These are phyloP conservation scores for Coemansia sp. DNA, from an alignment of 192 early-diverging fungal genomes.

Conservation along the genomic window DNA sequence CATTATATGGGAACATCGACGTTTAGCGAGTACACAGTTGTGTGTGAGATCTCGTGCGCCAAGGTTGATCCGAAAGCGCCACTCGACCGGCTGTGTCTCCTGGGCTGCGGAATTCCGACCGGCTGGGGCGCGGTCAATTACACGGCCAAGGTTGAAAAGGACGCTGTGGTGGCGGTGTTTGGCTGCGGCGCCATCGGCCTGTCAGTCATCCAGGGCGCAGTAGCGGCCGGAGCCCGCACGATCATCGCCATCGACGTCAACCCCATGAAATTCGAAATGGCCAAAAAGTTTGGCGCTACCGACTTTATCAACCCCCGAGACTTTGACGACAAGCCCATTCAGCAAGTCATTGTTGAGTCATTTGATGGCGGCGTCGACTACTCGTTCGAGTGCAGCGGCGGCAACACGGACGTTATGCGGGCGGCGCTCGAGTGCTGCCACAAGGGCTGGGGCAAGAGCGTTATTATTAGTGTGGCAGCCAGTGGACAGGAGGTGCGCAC, in stretches of 20 bases:
- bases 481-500: slow-evolving; percentile 91
- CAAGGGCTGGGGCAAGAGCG: slow-evolving; percentile 90
- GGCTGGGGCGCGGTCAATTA: slow-evolving; percentile 94
- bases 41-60: slow-evolving; percentile 86
- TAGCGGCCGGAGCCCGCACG: slow-evolving; percentile 60
- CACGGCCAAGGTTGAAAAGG: slow-evolving; percentile 86
- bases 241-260: slow-evolving; percentile 94
- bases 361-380: slow-evolving; percentile 96
- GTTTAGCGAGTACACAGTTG: slow-evolving; percentile 95
- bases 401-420: slow-evolving; percentile 90
- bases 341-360: slow-evolving; percentile 81
- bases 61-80: slow-evolving; percentile 78
- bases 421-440: slow-evolving; percentile 90
- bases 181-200: slow-evolving; percentile 94
- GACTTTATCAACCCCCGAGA: slow-evolving; percentile 90
- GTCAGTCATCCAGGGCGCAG: slow-evolving; percentile 84
- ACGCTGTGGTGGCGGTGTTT: slow-evolving; percentile 83
- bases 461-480: slow-evolving; percentile 90
- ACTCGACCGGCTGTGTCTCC: slow-evolving; percentile 83
- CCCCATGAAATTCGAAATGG: slow-evolving; percentile 79
- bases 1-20: slow-evolving; percentile 98
- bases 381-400: slow-evolving; percentile 93
- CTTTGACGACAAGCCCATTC: slow-evolving; percentile 70
- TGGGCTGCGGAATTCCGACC: slow-evolving; percentile 96
- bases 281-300: slow-evolving; percentile 79